Evolutionary conservation across 1,139 yeast species (phyloP), one percentile per base, ranked within the genome.

Genomic region (Geotrichum carabidarum): DNA sequence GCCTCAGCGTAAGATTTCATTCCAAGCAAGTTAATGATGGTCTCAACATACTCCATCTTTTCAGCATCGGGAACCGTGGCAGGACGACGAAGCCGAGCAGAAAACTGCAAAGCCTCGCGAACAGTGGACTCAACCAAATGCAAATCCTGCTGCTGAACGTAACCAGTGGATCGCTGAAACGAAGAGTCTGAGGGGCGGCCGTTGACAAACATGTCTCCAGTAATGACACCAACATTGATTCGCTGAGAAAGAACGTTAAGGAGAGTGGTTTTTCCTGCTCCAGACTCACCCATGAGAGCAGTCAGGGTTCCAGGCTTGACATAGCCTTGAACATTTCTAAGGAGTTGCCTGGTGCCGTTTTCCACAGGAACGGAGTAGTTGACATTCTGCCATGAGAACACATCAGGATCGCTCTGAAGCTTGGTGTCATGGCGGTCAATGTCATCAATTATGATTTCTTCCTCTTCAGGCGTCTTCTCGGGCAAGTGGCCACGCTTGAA

Each of bases 211-310:
- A 80, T 78, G 57, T 79, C 82, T 61, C 86, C 86, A 46, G 83
- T 77, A 45, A 81, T 74, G 40, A 75, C 78, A 62, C 85, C 86
- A 67, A 77, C 73, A 51, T 76, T 74, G 57, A 78, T 74, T 66
- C 86, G 74, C 63, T 79, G 81, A 17, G 85, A 81, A 58, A 81
- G 72, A 52, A 77, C 77, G 63, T 80, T 80, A 59, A 81, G 72
- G 56, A 81, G 69, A 7, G 85, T 81, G 1, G 86, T 81, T 65
- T 81, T 81, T 64, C 85, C 85, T 45, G 84, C 84, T 62, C 85
- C 85, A 30, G 84, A 80, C 61, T 78, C 83, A 59, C 86, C 86
- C 84, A 81, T 81, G 41, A 81, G 65, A 22, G 82, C 82, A 48
- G 81, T 78, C 71, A 79, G 69, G 36, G 80, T 78, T 60, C 85